Base-by-base conservation (phyloP, 208 protist species). In the Phytomonas francai region DNA sequence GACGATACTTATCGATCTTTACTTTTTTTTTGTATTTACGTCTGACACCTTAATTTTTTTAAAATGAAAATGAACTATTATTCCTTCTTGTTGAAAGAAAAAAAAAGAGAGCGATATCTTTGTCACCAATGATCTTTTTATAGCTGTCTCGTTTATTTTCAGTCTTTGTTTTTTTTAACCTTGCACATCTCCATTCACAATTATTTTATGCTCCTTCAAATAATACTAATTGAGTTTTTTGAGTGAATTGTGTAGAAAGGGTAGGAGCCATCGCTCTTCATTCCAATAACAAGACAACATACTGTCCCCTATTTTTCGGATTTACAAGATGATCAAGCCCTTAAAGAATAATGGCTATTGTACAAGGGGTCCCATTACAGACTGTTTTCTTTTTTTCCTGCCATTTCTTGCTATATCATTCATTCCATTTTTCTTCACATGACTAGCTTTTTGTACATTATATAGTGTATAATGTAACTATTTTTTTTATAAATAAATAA, bases 391-490 rank as follows among this genome's bases (percentile, higher is more conserved):
- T 63, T 25, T 34, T 34, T 34, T 56, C 22, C 12, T 51, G 2
- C 25, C 54, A 0, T 19, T 58, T n/a, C 2, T 58, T 63, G 12
- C 22, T 22, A 63, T 19, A 19, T 54, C 34, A 63, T n/a, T 57
- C 16, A 63, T 63, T 63, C 59, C 32, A 25, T 63, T 36, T 58
- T 36, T n/a, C 59, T 63, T 51, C 22, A 63, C 32, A 63, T 51
- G 36, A 63, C 12, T 58, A 49, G 54, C 22, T 58, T 58, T 63
- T 22, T 12, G 49, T 63, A 63, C 34, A 36, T 56, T 36, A 4
- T n/a, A 59, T 8, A 59, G 5, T 29, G 29, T 33, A 59, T 8
- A 29, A 11, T 59, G 29, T 59, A 59, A 59, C 8, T 59, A 63
- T 25, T 36, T 39, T 31, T 25, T 63, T 58, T 28, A 5, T 28